Percentiles rank a stretch among this genome's conserved stretches.
phyloP scores from a whole-genome alignment of 306 rosid genomes.

The Crataegus laevigata region DNA sequence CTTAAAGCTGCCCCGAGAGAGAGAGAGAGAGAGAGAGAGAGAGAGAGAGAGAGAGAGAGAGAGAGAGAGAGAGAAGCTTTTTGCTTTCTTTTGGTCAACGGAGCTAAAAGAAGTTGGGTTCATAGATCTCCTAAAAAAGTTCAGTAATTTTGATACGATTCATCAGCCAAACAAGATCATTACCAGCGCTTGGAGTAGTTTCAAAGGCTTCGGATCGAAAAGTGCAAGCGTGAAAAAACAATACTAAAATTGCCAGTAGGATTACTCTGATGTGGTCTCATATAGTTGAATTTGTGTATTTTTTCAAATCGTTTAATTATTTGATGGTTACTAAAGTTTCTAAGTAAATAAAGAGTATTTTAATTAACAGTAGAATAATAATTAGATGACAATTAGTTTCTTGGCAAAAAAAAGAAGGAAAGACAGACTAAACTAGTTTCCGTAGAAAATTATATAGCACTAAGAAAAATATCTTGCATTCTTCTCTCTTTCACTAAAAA shows the following conservation, averaged over 20 bases:
- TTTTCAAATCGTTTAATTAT: too few species aligned
- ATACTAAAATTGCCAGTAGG: not conserved
- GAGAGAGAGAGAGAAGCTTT: too few species aligned
- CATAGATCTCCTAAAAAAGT: constrained; percentile 24
- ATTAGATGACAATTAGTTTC: too few species aligned
- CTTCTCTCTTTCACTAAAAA: too few species aligned
- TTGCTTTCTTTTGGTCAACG: too few species aligned
- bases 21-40: too few species aligned
- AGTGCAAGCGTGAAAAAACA: not conserved
- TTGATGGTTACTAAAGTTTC: not conserved
- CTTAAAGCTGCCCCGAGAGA: not conserved
- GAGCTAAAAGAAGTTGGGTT: not conserved
- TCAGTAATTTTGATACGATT: constrained; percentile 16
- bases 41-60: too few species aligned
- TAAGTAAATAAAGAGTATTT: too few species aligned
- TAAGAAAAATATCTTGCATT: too few species aligned
- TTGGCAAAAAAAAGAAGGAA: too few species aligned
- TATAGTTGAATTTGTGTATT: not conserved
- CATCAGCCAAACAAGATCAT: constrained; percentile 32
- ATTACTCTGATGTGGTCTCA: too few species aligned
- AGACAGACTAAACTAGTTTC: not conserved
- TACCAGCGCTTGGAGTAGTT: constrained; percentile 19
- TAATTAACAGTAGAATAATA: not conserved
- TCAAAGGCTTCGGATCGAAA: not conserved
- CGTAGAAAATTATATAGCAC: not conserved